Conservation (phyloP, 176 grass and related monocot genomes). For the Oryza glumipatula region DNA sequence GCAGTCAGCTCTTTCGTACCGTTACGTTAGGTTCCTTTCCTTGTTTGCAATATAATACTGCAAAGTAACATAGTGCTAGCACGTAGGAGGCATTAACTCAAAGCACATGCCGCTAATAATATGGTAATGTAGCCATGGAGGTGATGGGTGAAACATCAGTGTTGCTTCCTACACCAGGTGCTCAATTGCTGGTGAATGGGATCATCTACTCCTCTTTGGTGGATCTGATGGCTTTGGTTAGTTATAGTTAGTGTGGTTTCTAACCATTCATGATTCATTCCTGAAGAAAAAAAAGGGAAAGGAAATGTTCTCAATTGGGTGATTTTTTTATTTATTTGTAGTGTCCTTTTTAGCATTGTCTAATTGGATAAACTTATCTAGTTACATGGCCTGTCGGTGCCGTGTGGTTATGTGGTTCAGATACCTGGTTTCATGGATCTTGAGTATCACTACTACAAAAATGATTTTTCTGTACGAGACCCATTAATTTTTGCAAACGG, state of each 20-base stretch:
- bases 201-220: conserved; percentile 11
- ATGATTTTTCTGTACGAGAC: too few species aligned
- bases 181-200: conserved; percentile 1
- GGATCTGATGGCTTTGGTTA: conserved; percentile 13
- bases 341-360: not conserved
- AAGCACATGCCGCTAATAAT: conserved; percentile 26
- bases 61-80: not conserved
- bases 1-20: not conserved
- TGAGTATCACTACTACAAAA: too few species aligned
- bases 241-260: conserved; percentile 10
- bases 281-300: not conserved
- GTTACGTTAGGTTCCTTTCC: conserved; percentile 11
- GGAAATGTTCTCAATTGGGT: not conserved
- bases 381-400: not conserved
- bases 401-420: not conserved
- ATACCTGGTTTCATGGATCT: not conserved
- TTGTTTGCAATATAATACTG: conserved; percentile 14
- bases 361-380: conserved; percentile 9
- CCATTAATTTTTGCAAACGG: too few species aligned
- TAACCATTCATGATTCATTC: conserved; percentile 31
- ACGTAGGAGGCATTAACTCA: conserved; percentile 30
- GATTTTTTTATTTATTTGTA: not conserved
- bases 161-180: conserved; percentile 38
- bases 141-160: conserved; percentile 40
- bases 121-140: not conserved